Conservation (phyloP, 768 basidiomycete genomes). For the Suillus variegatus region DNA sequence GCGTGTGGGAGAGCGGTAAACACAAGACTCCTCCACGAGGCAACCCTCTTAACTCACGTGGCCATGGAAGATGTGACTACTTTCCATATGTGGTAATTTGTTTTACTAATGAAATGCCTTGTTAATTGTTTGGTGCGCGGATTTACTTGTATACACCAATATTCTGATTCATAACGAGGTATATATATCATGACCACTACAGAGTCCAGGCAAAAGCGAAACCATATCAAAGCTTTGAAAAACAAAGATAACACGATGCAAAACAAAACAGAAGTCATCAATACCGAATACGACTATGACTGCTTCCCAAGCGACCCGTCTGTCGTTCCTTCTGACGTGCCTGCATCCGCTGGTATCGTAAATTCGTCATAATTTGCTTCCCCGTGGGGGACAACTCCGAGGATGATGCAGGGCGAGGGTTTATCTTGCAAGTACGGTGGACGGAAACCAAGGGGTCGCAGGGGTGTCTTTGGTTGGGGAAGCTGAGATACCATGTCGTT, state of each 20-base stretch:
- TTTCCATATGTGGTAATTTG: neutral
- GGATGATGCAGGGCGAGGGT: constrained; percentile 71
- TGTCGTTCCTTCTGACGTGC: constrained; percentile 35
- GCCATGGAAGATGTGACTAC: neutral
- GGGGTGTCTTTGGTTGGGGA: constrained; percentile 45
- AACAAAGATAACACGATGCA: constrained; percentile 7
- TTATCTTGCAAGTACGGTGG: constrained; percentile 26
- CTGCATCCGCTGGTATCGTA: constrained; percentile 44
- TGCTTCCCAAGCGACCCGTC: constrained; percentile 31
- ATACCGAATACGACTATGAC: constrained; percentile 32
- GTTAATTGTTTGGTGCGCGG: neutral
- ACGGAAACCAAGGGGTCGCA: constrained; percentile 42
- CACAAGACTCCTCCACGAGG: neutral
- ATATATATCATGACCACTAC: constrained; percentile 12
- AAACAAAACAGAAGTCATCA: constrained; percentile 10
- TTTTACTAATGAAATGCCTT: neutral
- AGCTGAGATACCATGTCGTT: constrained; percentile 28
- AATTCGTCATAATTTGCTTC: constrained; percentile 65
- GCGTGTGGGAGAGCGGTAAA: constrained; percentile 9
- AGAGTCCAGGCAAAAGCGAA: neutral
- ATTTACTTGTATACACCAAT: neutral
- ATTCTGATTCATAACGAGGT: constrained; percentile 12
- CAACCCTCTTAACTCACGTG: neutral
- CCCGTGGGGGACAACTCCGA: constrained; percentile 73
- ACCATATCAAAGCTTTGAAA: constrained; percentile 15